phyloP scores from a whole-genome alignment of 306 rosid genomes.

The Vigna angularis region DNA sequence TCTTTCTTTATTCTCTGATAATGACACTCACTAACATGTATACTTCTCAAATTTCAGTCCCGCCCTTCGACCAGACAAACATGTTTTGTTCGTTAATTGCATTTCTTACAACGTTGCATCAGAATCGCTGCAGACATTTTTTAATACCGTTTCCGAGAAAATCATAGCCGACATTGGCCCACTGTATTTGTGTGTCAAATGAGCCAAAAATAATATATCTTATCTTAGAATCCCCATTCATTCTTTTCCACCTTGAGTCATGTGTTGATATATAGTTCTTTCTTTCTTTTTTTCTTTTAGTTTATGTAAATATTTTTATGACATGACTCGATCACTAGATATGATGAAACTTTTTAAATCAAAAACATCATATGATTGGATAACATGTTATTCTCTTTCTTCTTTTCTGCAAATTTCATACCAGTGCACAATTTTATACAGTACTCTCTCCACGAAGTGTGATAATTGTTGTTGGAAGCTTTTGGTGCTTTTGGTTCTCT shows the following conservation, averaged over 20 bases:
- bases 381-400: no score
- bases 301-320: neutral
- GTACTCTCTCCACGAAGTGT: no score
- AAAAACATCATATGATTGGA: no score
- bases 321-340: neutral
- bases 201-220: neutral
- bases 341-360: neutral
- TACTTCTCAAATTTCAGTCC: constrained; percentile 50
- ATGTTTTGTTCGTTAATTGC: constrained; percentile 32
- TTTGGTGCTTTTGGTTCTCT: no score
- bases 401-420: no score
- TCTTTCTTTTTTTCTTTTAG: neutral
- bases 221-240: constrained; percentile 32
- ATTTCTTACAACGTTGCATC: constrained; percentile 33
- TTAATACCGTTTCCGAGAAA: constrained; percentile 37
- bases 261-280: neutral
- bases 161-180: constrained; percentile 52
- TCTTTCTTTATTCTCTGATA: constrained; percentile 52
- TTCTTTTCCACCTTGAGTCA: neutral
- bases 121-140: constrained; percentile 35
- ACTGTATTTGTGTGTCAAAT: constrained; percentile 12
- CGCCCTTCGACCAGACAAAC: constrained; percentile 40
- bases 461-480: no score
- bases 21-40: constrained; percentile 77
- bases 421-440: no score